Conservation (phyloP, 2,329 filamentous ascomycete genomes). For the Colletotrichum sp. region DNA sequence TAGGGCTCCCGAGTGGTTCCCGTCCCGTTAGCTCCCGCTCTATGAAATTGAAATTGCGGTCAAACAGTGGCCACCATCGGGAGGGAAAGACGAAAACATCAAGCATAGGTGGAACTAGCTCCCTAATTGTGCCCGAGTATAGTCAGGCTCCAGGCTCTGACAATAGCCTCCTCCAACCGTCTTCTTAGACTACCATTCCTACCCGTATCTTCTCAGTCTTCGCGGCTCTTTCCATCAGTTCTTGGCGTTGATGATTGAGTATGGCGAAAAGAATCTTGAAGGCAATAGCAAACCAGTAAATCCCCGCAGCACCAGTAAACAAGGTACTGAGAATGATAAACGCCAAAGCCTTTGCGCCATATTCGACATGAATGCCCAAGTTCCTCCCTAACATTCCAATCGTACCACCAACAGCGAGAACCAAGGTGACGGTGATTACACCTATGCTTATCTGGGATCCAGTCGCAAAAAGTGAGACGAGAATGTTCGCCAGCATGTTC, state of each 20-base stretch:
- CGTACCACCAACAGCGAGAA: not conserved
- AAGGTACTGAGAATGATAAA: not conserved
- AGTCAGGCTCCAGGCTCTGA: not conserved
- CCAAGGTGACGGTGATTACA: not conserved
- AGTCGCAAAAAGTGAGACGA: not conserved
- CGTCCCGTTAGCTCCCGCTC: not conserved
- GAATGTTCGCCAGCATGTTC: not conserved
- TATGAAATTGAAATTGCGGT: not conserved
- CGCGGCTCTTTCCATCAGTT: not conserved
- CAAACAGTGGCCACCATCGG: not conserved
- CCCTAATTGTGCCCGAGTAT: not conserved
- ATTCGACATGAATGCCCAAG: not conserved
- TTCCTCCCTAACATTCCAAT: not conserved
- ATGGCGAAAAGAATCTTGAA: not conserved
- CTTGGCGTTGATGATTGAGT: not conserved
- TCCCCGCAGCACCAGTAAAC: not conserved
- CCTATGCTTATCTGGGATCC: not conserved
- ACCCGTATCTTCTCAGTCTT: not conserved
- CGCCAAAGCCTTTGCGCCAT: not conserved
- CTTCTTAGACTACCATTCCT: not conserved
- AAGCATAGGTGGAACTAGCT: not conserved
- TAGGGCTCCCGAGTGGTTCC: not conserved
- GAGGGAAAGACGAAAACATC: not conserved
- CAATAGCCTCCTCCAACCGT: not conserved
- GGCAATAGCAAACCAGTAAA: not conserved